Base-by-base conservation (phyloP, 164 flowering plant genomes). In the Brasenia schreberi region DNA sequence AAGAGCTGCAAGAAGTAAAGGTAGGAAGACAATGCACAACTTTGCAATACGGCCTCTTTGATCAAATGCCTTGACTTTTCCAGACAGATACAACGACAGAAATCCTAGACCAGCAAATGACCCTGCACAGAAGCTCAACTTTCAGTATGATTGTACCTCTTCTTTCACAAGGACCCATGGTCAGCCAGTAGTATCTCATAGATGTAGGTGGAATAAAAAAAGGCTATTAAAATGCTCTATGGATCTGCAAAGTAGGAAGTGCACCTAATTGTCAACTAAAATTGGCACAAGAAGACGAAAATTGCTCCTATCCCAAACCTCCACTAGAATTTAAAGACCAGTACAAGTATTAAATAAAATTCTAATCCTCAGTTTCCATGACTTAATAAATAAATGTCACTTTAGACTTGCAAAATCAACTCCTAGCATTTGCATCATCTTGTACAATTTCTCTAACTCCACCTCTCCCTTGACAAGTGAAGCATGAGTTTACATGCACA, bases 101-200 rank as follows among this genome's bases (percentile, higher is more conserved):
- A 84, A 88, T 27, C 85, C 85, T 43, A 86, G 66, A 33, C 91
- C 91, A 67, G 94, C 84, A 72, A 88, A 88, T 17, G 89, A 80
- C 84, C 89, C 94, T 88, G 87, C 80, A 71, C 59, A 49, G 2
- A 49, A 1, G 16, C 16, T 49, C 56, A 49, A 49, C 10, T 49
- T 49, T 49, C 56, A 49, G 56, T 49, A 49, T 49, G 56, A 14
- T 49, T 49, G 9, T 33, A 14, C 56, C 10, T 49, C 56, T 49
- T 49, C 56, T 49, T 49, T 9, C 16, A 9, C 10, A 14, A 49
- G 10, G 56, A 49, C 56, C 5, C 16, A 49, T 14, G 4, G 16
- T 14, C 16, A 49, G 4, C 56, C 56, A 49, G 39, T 33, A 33
- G 39, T 33, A 33, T 49, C 56, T 49, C 56, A 33, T 49, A 9